Percentiles rank a stretch among this genome's conserved stretches.
Evolutionary conservation across 2,329 filamentous ascomycete genomes (phyloP).

Genomic region (Aureobasidium pullulans): DNA sequence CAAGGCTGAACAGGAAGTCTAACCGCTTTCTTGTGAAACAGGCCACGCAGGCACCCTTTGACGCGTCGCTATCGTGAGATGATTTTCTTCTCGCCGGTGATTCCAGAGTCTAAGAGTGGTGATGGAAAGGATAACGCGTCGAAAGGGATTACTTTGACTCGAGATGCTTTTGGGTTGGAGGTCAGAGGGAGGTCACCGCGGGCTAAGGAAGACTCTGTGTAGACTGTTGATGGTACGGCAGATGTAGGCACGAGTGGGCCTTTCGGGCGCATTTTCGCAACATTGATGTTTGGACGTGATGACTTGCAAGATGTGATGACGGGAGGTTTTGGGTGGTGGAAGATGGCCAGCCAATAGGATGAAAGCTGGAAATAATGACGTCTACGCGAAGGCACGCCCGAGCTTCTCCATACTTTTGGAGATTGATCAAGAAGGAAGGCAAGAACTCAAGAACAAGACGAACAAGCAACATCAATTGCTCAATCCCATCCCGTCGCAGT

Average conservation of each 20-base stretch:
- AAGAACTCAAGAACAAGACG: neutral
- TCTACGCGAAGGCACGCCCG: neutral
- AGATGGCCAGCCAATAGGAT: neutral
- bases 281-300: neutral
- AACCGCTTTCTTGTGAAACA: neutral
- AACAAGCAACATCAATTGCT: neutral
- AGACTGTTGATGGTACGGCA: neutral
- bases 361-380: neutral
- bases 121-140: neutral
- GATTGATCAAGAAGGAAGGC: neutral
- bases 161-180: neutral
- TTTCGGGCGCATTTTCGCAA: constrained; percentile 3
- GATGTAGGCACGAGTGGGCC: neutral
- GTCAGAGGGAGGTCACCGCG: neutral
- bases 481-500: neutral
- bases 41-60: neutral
- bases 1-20: constrained; percentile 1
- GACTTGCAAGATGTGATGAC: neutral
- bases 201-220: neutral
- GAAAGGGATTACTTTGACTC: neutral
- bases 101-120: neutral
- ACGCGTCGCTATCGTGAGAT: neutral
- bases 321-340: neutral
- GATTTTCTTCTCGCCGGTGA: neutral
- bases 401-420: neutral